Conservation (phyloP, 208 protist species). For the Angomonas deanei region DNA sequence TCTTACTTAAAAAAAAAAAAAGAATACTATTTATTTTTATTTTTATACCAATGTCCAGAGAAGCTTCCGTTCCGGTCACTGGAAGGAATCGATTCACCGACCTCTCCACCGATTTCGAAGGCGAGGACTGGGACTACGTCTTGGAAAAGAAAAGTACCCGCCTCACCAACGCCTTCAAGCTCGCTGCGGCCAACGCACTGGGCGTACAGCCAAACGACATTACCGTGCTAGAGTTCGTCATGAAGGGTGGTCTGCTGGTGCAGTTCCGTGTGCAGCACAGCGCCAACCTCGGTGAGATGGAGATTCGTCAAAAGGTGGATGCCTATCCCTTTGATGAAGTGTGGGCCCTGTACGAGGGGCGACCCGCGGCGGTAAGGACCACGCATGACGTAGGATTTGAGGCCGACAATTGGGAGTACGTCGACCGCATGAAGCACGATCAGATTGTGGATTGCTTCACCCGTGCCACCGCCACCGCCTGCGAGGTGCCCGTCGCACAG, state of each 20-base stretch:
- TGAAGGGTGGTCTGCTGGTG: slow-evolving; percentile 15
- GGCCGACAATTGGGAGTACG: slow-evolving; percentile 19
- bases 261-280: slow-evolving; percentile 20
- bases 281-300: slow-evolving; percentile 7
- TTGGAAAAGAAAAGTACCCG: slow-evolving; percentile 40
- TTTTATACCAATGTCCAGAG: background rate
- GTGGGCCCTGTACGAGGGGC: slow-evolving; percentile 25
- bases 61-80: too few species aligned
- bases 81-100: slow-evolving; percentile 1
- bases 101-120: slow-evolving; percentile 24
- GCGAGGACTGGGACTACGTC: slow-evolving; percentile 39
- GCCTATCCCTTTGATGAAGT: slow-evolving; percentile 24
- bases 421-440: too few species aligned
- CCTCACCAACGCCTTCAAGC: slow-evolving; percentile 24
- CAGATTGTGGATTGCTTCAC: slow-evolving; percentile 18
- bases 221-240: slow-evolving; percentile 17
- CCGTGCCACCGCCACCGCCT: slow-evolving; percentile 20
- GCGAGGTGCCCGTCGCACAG: slow-evolving; percentile 7
- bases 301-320: slow-evolving; percentile 18
- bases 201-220: slow-evolving; percentile 32
- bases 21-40: too few species aligned
- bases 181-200: slow-evolving; percentile 30
- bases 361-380: background rate
- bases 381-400: slow-evolving; percentile 33
- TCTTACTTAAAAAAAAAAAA: too few species aligned